Evolutionary conservation across 768 basidiomycete genomes (phyloP).

Genomic region (Mycena galericulata): DNA sequence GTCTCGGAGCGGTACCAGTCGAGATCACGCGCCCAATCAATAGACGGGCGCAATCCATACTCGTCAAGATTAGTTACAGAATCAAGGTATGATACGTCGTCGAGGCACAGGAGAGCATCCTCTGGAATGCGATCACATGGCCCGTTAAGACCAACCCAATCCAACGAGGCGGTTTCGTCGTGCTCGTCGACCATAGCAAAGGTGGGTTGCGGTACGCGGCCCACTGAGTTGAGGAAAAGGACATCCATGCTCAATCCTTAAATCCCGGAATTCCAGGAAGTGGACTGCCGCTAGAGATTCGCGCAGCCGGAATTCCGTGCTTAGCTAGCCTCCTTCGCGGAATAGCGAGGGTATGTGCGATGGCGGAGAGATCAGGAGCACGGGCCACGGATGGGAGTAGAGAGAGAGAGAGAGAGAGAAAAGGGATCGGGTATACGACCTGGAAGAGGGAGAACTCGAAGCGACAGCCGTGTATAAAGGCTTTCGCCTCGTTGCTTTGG

Average conservation of each 20-base stretch:
- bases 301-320: neutral
- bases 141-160: neutral
- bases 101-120: neutral
- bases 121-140: neutral
- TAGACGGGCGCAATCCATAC: neutral
- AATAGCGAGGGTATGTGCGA: neutral
- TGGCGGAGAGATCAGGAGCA: neutral
- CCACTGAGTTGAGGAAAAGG: neutral
- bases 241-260: neutral
- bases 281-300: neutral
- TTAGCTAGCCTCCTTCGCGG: neutral
- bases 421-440: neutral
- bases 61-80: neutral
- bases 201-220: neutral
- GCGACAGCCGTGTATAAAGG: neutral
- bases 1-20: neutral
- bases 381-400: neutral
- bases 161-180: neutral
- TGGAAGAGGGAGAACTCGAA: neutral
- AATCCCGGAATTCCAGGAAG: neutral
- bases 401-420: neutral
- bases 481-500: too few relatives aligned
- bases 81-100: neutral
- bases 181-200: neutral
- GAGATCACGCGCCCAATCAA: neutral